Percentiles rank a stretch among this genome's conserved stretches.
Conservation (phyloP, 192 early-diverging fungal species). For the Backusella westeae region DNA sequence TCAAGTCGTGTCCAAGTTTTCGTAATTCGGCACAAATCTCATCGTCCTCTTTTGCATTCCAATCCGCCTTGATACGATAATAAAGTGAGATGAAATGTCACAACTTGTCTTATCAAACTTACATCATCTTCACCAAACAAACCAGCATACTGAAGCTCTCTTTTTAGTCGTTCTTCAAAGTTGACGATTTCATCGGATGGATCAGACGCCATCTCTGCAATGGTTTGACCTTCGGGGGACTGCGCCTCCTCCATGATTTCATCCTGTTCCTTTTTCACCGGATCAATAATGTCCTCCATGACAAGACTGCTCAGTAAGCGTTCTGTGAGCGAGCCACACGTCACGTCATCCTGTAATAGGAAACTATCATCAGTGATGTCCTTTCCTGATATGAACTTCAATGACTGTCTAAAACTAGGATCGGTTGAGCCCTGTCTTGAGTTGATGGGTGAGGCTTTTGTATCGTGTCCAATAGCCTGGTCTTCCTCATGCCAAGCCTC, state of each 20-base stretch:
- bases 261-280: constrained; percentile 28
- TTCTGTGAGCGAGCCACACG: constrained; percentile 67
- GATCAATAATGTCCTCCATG: constrained; percentile 60
- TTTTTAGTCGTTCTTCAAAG: constrained; percentile 82
- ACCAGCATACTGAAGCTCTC: constrained; percentile 86
- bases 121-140: constrained; percentile 79
- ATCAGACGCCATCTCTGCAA: constrained; percentile 52
- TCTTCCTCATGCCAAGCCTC: constrained; percentile 70
- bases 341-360: constrained; percentile 23
- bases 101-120: not conserved
- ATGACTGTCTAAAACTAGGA: not conserved
- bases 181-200: constrained; percentile 34
- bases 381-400: constrained; percentile 24
- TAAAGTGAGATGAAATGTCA: not conserved
- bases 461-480: constrained; percentile 42
- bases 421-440: constrained; percentile 17
- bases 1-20: constrained; percentile 67
- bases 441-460: constrained; percentile 15
- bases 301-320: constrained; percentile 68
- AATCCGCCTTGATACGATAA: constrained; percentile 49
- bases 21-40: constrained; percentile 75
- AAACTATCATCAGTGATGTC: constrained; percentile 35
- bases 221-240: constrained; percentile 39
- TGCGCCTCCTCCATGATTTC: not conserved
- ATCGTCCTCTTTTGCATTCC: constrained; percentile 76